These are phyloP conservation scores for Alternaria brassicicola DNA, from an alignment of 2,329 filamentous ascomycete genomes.

Conservation along the genomic window DNA sequence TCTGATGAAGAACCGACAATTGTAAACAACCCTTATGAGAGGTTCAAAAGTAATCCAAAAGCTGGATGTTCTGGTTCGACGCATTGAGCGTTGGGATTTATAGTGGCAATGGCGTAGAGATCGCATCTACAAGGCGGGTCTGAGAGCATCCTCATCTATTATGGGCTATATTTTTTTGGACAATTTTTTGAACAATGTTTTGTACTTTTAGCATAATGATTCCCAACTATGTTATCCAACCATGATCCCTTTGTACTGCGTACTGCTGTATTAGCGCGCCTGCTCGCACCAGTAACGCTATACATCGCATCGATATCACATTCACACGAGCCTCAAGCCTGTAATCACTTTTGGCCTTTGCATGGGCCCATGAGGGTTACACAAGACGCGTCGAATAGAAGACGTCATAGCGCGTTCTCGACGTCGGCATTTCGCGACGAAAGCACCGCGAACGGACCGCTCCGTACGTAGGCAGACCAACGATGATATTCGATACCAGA, in stretches of 20 bases:
- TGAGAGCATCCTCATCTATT: background rate
- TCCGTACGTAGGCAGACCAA: background rate
- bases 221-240: background rate
- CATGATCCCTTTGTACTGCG: background rate
- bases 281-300: background rate
- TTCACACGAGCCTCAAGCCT: background rate
- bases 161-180: background rate
- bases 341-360: background rate
- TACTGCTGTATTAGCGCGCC: too few species aligned
- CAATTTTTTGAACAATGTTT: background rate
- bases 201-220: background rate
- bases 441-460: conserved; percentile 5
- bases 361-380: too few species aligned
- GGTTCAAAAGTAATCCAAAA: background rate
- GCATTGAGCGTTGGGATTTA: background rate
- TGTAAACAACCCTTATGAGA: conserved; percentile 3
- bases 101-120: background rate
- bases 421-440: background rate
- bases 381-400: background rate
- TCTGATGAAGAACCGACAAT: background rate
- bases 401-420: background rate
- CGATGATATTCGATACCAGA: background rate
- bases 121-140: background rate
- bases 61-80: background rate
- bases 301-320: background rate